These are phyloP conservation scores for Penicillium odoratum DNA, from an alignment of 495 filamentous ascomycete species.

Conservation along the genomic window DNA sequence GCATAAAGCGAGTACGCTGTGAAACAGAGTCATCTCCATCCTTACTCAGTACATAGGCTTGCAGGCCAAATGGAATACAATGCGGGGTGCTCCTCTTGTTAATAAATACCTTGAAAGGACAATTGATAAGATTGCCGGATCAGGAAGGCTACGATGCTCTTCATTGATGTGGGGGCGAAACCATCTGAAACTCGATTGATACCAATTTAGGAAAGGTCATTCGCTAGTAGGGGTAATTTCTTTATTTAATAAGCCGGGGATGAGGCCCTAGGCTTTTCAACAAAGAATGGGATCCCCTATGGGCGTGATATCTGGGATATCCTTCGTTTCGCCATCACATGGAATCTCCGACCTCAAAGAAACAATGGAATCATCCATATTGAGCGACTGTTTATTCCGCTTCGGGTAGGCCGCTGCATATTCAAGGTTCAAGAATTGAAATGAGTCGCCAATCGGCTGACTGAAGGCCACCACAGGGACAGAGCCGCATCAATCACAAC, in stretches of 20 bases:
- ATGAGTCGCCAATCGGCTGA: background rate
- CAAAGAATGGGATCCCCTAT: background rate
- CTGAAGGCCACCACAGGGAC: background rate
- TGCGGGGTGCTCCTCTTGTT: background rate
- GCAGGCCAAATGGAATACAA: background rate
- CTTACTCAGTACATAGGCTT: background rate
- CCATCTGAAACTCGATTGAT: background rate
- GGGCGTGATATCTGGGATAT: background rate
- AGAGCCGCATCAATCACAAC: background rate
- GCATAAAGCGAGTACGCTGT: background rate
- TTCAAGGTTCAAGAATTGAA: background rate
- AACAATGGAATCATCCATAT: background rate
- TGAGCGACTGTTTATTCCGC: background rate
- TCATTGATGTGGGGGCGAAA: background rate
- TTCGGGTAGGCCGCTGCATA: background rate
- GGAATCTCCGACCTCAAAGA: background rate
- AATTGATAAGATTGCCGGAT: background rate
- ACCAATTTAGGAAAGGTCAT: background rate
- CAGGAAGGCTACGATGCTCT: background rate
- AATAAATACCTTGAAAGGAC: background rate
- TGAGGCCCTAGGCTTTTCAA: background rate
- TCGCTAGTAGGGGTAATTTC: background rate
- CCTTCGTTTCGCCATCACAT: background rate
- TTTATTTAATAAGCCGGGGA: background rate
- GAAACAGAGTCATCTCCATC: background rate